Evolutionary conservation across 2,329 filamentous ascomycete species (phyloP).

Genomic region (Calonectria ilicicola): DNA sequence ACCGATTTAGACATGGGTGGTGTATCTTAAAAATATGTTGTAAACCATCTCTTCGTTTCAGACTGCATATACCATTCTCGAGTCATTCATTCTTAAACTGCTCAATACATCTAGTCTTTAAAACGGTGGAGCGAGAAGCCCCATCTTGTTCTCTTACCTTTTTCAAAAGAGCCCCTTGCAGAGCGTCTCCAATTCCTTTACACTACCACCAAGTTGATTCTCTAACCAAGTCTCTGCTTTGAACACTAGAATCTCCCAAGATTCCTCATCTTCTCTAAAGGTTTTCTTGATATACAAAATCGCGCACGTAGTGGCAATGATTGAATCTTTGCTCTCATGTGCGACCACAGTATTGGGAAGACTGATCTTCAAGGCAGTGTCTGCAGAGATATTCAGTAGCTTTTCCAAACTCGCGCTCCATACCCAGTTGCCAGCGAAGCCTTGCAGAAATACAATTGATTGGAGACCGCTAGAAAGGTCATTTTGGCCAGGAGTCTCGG

Average conservation of each 20-base stretch:
- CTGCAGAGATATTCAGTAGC: neutral
- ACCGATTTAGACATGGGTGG: too few species aligned
- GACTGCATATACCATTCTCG: too few species aligned
- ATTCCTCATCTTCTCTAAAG: neutral
- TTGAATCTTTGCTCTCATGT: neutral
- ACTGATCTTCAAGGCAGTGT: neutral
- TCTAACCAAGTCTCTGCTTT: neutral
- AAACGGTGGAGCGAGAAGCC: too few species aligned
- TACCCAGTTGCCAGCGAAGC: neutral
- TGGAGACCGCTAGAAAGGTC: neutral
- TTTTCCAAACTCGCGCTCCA: neutral
- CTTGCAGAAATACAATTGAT: neutral
- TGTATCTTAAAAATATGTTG: too few species aligned
- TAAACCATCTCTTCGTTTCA: too few species aligned
- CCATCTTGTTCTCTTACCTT: too few species aligned
- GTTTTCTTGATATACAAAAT: neutral
- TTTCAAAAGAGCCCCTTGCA: neutral
- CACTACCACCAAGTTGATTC: neutral
- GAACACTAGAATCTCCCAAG: neutral
- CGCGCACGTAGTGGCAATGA: neutral
- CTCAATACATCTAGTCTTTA: too few species aligned
- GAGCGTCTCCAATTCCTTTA: neutral
- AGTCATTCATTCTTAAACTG: too few species aligned
- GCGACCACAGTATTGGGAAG: neutral
- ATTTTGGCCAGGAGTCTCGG: neutral